Base-by-base conservation (phyloP, 495 filamentous ascomycete species). In the Bacidia gigantensis region DNA sequence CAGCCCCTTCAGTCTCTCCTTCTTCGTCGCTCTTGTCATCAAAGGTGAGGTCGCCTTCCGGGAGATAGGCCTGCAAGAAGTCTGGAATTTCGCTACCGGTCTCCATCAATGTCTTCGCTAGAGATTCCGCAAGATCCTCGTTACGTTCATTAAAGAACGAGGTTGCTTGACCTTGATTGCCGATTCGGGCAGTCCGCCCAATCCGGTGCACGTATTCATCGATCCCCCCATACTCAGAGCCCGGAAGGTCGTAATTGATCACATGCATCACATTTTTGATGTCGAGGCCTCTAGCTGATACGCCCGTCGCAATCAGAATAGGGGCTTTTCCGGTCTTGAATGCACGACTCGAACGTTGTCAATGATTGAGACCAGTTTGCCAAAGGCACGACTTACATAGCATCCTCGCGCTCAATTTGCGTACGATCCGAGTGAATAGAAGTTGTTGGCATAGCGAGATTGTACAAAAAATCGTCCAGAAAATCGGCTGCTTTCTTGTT, bases 181-280 rank as follows among this genome's bases (percentile, higher is more conserved):
- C 92, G 62, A 96, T 96, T 48, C 92, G 86, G 44, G 85, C 92
- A 56, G 92, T 98, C 52, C 92, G 89, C 46, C 92, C 90, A 64
- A 97, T 98, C 35, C 92, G 86, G 60, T 98, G 92, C 51, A 84
- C 76, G 60, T 98, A 97, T 60, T 97, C 92, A 47, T 86, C 77
- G 43, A 97, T 96, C 2, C 90, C 92, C n/a, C 87, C 89, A 57
- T 87, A 70, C 1, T 70, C 61, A 3, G 64, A 57, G 20, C 67
- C 72, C 0, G 90, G 92, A 2, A 97, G 72, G 46, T 95, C 88
- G 57, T 79, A 96, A 66, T 98, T 97, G 72, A 98, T 81, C 52
- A 98, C 83, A 58, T 95, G 86, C 74, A 82, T 79, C 2, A 95
- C 80, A 51, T 89, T 85, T 47, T 75, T 76, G 21, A 96, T 81